phyloP scores from a whole-genome alignment of 345 rosid genomes.

The Acer yangbiense region DNA sequence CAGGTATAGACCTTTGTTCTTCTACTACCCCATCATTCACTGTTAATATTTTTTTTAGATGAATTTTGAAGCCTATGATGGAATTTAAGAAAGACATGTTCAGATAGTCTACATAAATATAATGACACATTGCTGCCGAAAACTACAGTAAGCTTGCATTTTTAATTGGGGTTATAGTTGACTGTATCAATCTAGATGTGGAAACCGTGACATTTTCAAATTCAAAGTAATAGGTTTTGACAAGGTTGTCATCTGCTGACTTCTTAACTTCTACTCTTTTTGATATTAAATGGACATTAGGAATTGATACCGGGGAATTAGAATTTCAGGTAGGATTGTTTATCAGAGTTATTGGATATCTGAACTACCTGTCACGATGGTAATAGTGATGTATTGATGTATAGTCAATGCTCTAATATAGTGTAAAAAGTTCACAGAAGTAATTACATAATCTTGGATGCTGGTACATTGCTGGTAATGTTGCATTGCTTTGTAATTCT shows the following conservation, averaged over 20 bases:
- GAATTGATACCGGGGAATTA: not conserved
- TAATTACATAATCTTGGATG: not conserved
- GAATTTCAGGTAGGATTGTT: not conserved
- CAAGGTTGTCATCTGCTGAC: not conserved
- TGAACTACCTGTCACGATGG: not conserved
- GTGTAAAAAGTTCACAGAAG: not conserved
- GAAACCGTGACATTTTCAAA: not conserved
- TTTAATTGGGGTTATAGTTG: not conserved
- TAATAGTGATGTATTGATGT: not conserved
- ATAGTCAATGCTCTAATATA: not conserved
- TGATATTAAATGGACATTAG: not conserved
- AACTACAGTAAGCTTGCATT: not conserved
- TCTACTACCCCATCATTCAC: not conserved
- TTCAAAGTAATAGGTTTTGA: not conserved
- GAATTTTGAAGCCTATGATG: not conserved
- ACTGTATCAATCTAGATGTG: not conserved
- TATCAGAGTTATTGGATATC: not conserved
- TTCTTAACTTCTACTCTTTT: not conserved
- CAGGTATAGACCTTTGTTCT: constrained; percentile 47
- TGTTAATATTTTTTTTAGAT: too few relatives aligned
- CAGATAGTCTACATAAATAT: not conserved
- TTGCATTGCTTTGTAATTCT: not conserved
- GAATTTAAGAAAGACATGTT: not conserved
- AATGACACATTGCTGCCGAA: not conserved
- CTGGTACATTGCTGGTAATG: not conserved